Percentiles rank a stretch among this genome's conserved stretches.
Evolutionary conservation across 2,329 filamentous ascomycete genomes (phyloP).

Genomic region (Fusarium gaditjirri): DNA sequence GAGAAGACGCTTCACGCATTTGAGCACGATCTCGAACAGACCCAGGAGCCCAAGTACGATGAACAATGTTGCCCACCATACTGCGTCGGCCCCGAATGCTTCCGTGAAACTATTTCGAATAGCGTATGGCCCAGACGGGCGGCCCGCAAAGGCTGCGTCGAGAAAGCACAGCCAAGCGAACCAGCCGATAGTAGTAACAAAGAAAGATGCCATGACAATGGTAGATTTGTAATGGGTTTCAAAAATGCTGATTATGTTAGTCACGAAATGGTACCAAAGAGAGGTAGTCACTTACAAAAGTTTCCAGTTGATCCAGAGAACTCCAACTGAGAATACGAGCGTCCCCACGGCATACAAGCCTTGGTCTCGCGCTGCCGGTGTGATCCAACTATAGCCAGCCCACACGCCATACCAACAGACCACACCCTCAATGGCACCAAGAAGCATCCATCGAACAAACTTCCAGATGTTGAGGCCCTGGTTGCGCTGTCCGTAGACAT

Average conservation of each 20-base stretch:
- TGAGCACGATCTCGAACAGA: constrained; percentile 72
- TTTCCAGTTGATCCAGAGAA: constrained; percentile 80
- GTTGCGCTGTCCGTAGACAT: constrained; percentile 80
- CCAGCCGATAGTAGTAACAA: constrained; percentile 73
- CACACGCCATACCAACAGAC: constrained; percentile 75
- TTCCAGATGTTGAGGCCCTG: constrained; percentile 78
- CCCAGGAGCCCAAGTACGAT: constrained; percentile 69
- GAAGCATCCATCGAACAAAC: constrained; percentile 82
- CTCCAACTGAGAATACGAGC: constrained; percentile 75
- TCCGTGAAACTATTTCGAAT: constrained; percentile 74
- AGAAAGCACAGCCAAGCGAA: constrained; percentile 80
- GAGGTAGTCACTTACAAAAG: constrained; percentile 68
- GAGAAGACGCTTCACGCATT: constrained; percentile 58
- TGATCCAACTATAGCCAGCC: constrained; percentile 61
- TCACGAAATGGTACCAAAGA: neutral
- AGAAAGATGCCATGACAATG: constrained; percentile 68
- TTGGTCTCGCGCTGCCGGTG: constrained; percentile 67
- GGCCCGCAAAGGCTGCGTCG: constrained; percentile 66
- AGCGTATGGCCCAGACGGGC: constrained; percentile 67
- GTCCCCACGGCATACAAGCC: constrained; percentile 79
- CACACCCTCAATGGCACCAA: constrained; percentile 77
- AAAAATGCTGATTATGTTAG: constrained; percentile 62
- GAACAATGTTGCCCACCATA: constrained; percentile 80
- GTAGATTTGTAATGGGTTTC: constrained; percentile 81
- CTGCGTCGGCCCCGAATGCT: constrained; percentile 72